phyloP scores from a whole-genome alignment of 352 stramenopile genomes.

The Globisporangium nodosum region DNA sequence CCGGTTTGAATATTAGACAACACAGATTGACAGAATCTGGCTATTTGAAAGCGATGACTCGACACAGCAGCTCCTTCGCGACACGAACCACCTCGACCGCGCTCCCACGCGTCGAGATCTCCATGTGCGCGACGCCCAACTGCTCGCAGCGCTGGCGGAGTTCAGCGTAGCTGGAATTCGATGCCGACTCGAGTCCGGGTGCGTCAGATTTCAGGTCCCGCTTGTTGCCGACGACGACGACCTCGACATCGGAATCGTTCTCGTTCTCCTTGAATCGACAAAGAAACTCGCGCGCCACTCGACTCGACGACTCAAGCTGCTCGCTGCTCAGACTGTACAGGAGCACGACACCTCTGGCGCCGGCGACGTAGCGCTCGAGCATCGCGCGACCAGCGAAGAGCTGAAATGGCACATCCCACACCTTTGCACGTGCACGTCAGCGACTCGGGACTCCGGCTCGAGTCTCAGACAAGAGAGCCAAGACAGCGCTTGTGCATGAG shows the following conservation, averaged over 20 bases:
- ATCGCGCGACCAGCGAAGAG: constrained; percentile 43
- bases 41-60: too few species aligned
- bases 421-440: constrained; percentile 11
- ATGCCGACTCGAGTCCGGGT: neutral
- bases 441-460: too few species aligned
- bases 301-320: neutral
- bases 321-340: constrained; percentile 31
- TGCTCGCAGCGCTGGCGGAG: neutral
- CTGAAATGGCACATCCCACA: constrained; percentile 58
- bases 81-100: neutral
- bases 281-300: constrained; percentile 5
- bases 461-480: too few species aligned
- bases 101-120: neutral
- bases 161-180: too few species aligned
- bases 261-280: neutral
- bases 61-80: neutral
- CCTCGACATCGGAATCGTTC: neutral
- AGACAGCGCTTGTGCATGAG: too few species aligned
- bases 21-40: too few species aligned
- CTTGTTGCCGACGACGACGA: constrained; percentile 9
- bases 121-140: neutral
- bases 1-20: too few species aligned
- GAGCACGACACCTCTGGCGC: constrained; percentile 27
- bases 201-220: neutral
- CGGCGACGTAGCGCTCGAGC: constrained; percentile 33